Evolutionary conservation across 129 eudicot genomes (phyloP).

Genomic region (Chrysanthemum makinoi): DNA sequence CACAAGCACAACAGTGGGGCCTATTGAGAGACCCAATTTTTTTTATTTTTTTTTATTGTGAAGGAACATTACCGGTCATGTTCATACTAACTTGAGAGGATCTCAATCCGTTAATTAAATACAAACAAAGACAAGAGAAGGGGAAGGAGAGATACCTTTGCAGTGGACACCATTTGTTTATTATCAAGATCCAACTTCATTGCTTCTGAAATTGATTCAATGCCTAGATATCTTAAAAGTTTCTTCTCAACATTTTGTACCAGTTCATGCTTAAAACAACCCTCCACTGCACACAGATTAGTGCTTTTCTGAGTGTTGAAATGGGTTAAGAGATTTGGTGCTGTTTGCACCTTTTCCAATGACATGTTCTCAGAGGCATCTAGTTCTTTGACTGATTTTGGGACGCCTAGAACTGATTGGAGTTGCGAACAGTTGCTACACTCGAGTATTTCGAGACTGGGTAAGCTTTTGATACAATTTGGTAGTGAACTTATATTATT

Average conservation of each 20-base stretch:
- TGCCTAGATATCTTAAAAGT: constrained; percentile 8
- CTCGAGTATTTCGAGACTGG: not conserved
- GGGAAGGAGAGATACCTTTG: not conserved
- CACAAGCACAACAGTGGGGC: too few relatives aligned
- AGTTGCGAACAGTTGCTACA: not conserved
- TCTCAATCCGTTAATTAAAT: too few relatives aligned
- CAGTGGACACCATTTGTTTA: not conserved
- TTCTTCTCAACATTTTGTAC: not conserved
- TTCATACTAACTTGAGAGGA: too few relatives aligned
- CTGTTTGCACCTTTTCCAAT: constrained; percentile 11
- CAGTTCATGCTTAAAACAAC: constrained; percentile 17
- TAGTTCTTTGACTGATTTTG: not conserved
- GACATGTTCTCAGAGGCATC: not conserved
- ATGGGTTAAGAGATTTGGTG: not conserved
- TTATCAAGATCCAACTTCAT: not conserved
- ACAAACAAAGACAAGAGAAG: too few relatives aligned
- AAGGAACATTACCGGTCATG: too few relatives aligned
- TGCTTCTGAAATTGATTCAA: not conserved
- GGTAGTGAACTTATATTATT: constrained; percentile 14
- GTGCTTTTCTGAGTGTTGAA: not conserved
- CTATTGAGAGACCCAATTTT: too few relatives aligned
- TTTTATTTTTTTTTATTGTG: too few relatives aligned
- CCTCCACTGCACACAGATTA: constrained; percentile 9
- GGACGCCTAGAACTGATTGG: constrained; percentile 12
- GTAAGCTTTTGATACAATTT: constrained; percentile 7